A percentile compares a stretch with the other conserved stretches of the same genome.
Evolutionary conservation across 768 basidiomycete genomes (phyloP).

Genomic region (Phlegmacium glaucopus): DNA sequence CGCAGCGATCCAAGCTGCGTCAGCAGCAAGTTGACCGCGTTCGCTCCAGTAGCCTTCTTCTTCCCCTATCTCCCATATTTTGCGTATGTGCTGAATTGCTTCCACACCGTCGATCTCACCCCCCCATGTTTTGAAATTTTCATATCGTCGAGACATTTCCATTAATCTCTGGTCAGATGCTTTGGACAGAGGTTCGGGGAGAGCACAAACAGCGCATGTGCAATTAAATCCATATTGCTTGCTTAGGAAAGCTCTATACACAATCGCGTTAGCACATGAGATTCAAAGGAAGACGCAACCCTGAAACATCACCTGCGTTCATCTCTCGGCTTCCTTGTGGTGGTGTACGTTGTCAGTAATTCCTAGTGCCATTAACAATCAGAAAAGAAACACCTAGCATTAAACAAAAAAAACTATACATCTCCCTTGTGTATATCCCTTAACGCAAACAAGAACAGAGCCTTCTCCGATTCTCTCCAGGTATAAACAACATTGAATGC

Average conservation of each 20-base stretch:
- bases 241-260: slow-evolving; percentile 42
- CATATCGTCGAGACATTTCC: slow-evolving; percentile 43
- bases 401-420: slow-evolving; percentile 24
- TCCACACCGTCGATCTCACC: slow-evolving; percentile 41
- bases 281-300: background rate
- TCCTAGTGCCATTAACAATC: slow-evolving; percentile 35
- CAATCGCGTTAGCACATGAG: slow-evolving; percentile 1
- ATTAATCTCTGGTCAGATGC: slow-evolving; percentile 50
- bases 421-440: slow-evolving; percentile 50
- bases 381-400: background rate
- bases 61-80: slow-evolving; percentile 57
- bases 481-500: slow-evolving; percentile 67
- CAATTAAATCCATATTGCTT: slow-evolving; percentile 58
- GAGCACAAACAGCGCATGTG: slow-evolving; percentile 54
- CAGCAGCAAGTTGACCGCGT: slow-evolving; percentile 58
- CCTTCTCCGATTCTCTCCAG: slow-evolving; percentile 48
- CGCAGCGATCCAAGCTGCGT: slow-evolving; percentile 56
- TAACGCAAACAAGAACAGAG: slow-evolving; percentile 55
- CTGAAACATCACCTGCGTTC: slow-evolving; percentile 44
- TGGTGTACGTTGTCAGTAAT: slow-evolving; percentile 57
- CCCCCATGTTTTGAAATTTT: slow-evolving; percentile 48
- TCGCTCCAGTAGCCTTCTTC: slow-evolving; percentile 68
- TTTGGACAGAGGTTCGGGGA: slow-evolving; percentile 42
- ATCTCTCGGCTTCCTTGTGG: slow-evolving; percentile 50
- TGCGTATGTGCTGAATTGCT: slow-evolving; percentile 43